Percentiles rank a stretch among this genome's conserved stretches.
Evolutionary conservation across 1,139 yeast species (phyloP).

Genomic region (Lodderomyces metapsilosis): DNA sequence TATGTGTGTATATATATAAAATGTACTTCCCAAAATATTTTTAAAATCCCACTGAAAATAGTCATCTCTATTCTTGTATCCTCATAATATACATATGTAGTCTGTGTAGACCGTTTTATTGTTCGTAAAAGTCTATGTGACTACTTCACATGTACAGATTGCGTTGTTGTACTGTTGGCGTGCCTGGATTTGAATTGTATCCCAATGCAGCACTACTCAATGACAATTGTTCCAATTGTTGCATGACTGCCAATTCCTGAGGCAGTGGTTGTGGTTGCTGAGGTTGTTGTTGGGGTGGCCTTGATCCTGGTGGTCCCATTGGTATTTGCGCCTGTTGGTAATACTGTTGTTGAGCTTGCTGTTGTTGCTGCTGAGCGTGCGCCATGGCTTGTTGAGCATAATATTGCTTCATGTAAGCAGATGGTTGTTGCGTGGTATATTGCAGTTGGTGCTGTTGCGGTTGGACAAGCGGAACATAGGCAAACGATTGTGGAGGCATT

Average conservation of each 20-base stretch:
- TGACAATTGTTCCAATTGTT: conserved; percentile 49
- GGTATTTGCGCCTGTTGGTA: background rate
- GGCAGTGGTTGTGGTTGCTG: conserved; percentile 27
- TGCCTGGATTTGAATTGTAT: conserved; percentile 47
- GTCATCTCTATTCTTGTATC: no score
- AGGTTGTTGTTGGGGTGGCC: conserved; percentile 17
- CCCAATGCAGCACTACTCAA: conserved; percentile 52
- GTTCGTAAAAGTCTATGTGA: no score
- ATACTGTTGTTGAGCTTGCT: conserved; percentile 10
- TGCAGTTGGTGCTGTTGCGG: conserved; percentile 2
- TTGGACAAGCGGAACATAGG: conserved; percentile 7
- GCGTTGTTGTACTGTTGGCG: conserved; percentile 22
- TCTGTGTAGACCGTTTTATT: no score
- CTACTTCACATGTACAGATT: conserved; percentile 10
- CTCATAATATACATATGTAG: no score
- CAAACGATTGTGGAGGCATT: conserved; percentile 7
- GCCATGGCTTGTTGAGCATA: conserved; percentile 12
- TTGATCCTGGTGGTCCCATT: no score
- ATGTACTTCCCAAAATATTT: no score
- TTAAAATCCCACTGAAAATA: no score
- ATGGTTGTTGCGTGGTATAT: conserved; percentile 7
- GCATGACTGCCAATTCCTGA: conserved; percentile 41
- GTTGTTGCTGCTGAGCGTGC: conserved; percentile 11
- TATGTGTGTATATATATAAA: no score
- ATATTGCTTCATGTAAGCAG: conserved; percentile 12